Percentiles rank a stretch among this genome's conserved stretches.
These are phyloP conservation scores for Trichocomaceae sp. DNA, from an alignment of 2,329 filamentous ascomycete genomes.

Conservation along the genomic window DNA sequence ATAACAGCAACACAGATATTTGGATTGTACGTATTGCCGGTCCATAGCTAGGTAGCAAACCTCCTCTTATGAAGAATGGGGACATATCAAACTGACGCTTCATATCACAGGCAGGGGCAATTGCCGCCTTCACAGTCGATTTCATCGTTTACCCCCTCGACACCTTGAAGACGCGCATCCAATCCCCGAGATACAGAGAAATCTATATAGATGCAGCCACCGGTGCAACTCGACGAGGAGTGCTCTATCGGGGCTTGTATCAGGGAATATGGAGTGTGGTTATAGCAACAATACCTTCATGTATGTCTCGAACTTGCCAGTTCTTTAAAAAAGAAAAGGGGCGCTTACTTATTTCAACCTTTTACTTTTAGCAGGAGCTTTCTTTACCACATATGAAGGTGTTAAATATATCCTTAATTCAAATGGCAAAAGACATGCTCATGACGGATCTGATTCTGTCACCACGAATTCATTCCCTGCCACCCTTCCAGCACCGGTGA, in stretches of 20 bases:
- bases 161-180: slow-evolving; percentile 79
- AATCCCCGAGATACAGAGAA: slow-evolving; percentile 67
- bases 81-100: not conserved
- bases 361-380: slow-evolving; percentile 59
- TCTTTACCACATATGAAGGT: slow-evolving; percentile 85
- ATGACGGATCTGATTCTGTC: slow-evolving; percentile 6
- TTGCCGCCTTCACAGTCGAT: slow-evolving; percentile 80
- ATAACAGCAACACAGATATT: slow-evolving; percentile 51
- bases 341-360: not conserved
- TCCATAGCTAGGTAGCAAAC: not conserved
- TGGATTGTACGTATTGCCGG: slow-evolving; percentile 44
- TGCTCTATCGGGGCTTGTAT: slow-evolving; percentile 68
- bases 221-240: slow-evolving; percentile 47
- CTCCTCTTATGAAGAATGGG: not conserved
- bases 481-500: slow-evolving; percentile 57
- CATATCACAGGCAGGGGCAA: slow-evolving; percentile 66
- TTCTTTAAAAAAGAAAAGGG: not conserved
- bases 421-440: not conserved
- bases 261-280: slow-evolving; percentile 83
- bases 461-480: slow-evolving; percentile 16
- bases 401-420: slow-evolving; percentile 59
- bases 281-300: slow-evolving; percentile 79
- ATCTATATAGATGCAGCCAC: slow-evolving; percentile 56
- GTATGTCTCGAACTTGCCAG: slow-evolving; percentile 36
- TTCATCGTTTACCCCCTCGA: slow-evolving; percentile 81